phyloP scores from a whole-genome alignment of 345 rosid genomes.

The Linum usitatissimum region DNA sequence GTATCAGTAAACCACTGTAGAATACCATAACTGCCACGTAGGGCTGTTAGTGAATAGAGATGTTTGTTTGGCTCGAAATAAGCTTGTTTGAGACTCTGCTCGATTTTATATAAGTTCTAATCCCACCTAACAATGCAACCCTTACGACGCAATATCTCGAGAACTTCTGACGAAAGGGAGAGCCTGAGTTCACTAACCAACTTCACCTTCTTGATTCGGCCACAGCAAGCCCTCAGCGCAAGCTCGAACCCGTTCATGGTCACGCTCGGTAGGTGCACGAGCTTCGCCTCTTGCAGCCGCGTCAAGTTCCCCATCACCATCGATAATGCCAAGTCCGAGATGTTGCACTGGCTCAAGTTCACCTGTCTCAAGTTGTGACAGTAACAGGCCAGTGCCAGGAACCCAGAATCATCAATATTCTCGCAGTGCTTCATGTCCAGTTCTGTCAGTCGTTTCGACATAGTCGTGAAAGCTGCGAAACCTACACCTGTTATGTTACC shows the following conservation, averaged over 20 bases:
- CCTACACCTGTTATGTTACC: slow-evolving; percentile 52
- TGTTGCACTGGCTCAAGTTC: slow-evolving; percentile 55
- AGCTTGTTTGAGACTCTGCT: too few relatives aligned
- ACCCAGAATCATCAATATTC: slow-evolving; percentile 64
- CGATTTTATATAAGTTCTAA: slow-evolving; percentile 10
- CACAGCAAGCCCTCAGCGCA: slow-evolving; percentile 53
- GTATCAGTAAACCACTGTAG: not conserved
- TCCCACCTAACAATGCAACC: slow-evolving; percentile 88
- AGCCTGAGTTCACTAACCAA: slow-evolving; percentile 50
- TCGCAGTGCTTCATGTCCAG: slow-evolving; percentile 70
- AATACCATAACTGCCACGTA: not conserved
- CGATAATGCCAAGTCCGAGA: slow-evolving; percentile 45
- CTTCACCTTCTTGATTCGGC: slow-evolving; percentile 74
- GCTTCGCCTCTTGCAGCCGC: slow-evolving; percentile 77
- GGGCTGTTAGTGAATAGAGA: too few relatives aligned
- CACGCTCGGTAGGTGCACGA: slow-evolving; percentile 56
- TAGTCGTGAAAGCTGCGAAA: slow-evolving; percentile 45
- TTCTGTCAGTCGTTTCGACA: slow-evolving; percentile 50
- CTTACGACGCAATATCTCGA: slow-evolving; percentile 47
- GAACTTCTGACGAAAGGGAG: slow-evolving; percentile 59
- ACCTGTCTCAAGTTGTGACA: slow-evolving; percentile 80
- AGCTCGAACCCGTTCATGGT: slow-evolving; percentile 71
- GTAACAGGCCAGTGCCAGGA: slow-evolving; percentile 59
- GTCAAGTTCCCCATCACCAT: slow-evolving; percentile 73
- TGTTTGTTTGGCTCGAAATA: too few relatives aligned